Conservation (phyloP, 257 asterid species). For the Salvia rosmarinus region DNA sequence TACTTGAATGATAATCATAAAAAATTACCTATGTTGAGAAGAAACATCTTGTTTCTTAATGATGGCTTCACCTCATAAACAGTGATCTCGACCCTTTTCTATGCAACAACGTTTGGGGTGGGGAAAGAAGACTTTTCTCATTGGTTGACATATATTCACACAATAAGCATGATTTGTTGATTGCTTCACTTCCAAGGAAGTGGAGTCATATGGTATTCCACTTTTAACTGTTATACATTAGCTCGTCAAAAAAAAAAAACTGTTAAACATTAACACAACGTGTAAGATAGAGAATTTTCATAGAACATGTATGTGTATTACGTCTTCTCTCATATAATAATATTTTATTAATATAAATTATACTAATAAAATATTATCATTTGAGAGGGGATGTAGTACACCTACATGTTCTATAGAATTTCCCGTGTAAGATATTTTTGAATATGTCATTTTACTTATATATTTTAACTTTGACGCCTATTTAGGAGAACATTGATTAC, state of each 20-base stretch:
- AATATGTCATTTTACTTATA: too few species aligned
- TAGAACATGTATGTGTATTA: too few species aligned
- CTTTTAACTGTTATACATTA: background rate
- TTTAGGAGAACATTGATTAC: too few species aligned
- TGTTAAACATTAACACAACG: background rate
- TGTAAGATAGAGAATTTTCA: too few species aligned
- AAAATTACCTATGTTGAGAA: background rate
- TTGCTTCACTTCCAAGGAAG: conserved; percentile 36
- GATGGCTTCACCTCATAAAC: conserved; percentile 18
- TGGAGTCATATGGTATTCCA: conserved; percentile 13
- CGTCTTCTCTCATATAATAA: too few species aligned
- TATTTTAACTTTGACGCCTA: too few species aligned
- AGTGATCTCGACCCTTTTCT: conserved; percentile 7
- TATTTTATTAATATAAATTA: too few species aligned
- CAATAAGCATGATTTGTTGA: conserved; percentile 9
- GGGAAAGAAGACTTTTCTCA: background rate
- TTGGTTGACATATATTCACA: conserved; percentile 27
- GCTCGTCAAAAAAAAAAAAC: too few species aligned
- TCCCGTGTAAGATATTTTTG: too few species aligned
- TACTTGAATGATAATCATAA: background rate
- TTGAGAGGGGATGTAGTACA: too few species aligned
- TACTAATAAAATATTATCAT: too few species aligned
- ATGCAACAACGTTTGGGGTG: conserved; percentile 13
- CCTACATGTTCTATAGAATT: too few species aligned
- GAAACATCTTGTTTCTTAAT: background rate